Conservation (phyloP, 75 land plant species). For the Ceratopteris richardii region DNA sequence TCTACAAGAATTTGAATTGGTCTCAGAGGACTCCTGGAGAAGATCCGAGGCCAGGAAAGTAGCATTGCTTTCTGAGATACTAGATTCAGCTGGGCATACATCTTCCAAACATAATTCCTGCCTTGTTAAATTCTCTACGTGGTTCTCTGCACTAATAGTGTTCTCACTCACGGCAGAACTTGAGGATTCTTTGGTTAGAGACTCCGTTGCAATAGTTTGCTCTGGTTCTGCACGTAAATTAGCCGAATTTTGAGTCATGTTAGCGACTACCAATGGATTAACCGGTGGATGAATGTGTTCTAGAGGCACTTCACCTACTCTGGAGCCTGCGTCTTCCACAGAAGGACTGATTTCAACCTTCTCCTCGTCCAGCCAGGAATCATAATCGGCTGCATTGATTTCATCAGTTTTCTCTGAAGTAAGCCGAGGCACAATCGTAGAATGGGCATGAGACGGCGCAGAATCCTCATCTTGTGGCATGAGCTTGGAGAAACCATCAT, state of each 20-base stretch:
- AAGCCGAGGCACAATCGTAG: not conserved
- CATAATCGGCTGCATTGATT: not conserved
- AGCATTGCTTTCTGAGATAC: too few species aligned
- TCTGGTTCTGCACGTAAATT: too few species aligned
- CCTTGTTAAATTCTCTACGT: too few species aligned
- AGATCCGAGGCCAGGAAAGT: too few species aligned
- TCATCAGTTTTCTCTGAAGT: too few species aligned
- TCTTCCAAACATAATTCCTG: too few species aligned
- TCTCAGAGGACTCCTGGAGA: too few species aligned
- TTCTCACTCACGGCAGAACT: too few species aligned
- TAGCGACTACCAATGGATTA: not conserved
- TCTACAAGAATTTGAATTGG: not conserved
- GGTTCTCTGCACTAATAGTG: too few species aligned
- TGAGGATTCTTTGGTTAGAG: too few species aligned
- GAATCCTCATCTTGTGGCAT: not conserved
- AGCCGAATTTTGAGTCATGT: not conserved
- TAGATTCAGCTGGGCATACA: too few species aligned
- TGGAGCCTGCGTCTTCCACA: not conserved
- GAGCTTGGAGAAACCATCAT: constrained; percentile 12
- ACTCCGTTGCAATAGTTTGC: too few species aligned
- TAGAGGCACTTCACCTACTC: not conserved
- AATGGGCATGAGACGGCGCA: not conserved
- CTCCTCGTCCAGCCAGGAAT: constrained; percentile 1
- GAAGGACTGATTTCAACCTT: not conserved
- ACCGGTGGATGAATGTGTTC: not conserved